Percentiles rank a stretch among this genome's conserved stretches.
Conservation (phyloP, 1,284 basidiomycete genomes). For the Mycosarcoma maydis region DNA sequence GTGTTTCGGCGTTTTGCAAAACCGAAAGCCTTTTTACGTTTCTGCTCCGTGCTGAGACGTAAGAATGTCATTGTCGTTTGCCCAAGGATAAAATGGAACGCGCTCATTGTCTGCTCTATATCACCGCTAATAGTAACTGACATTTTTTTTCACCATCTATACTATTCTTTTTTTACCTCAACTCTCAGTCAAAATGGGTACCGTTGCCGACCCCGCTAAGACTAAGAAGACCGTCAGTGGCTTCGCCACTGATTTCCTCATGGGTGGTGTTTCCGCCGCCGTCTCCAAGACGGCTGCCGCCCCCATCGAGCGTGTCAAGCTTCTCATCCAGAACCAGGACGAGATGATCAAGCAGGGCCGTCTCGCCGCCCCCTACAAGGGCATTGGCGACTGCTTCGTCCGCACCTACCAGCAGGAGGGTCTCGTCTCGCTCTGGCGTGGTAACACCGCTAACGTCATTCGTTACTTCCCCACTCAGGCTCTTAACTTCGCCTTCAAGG, state of each 20-base stretch:
- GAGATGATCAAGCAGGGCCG: slow-evolving; percentile 68
- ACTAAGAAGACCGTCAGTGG: slow-evolving; percentile 55
- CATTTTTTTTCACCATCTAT: no score
- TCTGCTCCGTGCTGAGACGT: no score
- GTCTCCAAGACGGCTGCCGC: slow-evolving; percentile 67
- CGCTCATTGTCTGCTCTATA: no score
- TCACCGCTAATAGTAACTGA: no score
- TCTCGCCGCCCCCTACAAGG: slow-evolving; percentile 66
- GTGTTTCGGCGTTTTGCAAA: no score
- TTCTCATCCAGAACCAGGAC: slow-evolving; percentile 68
- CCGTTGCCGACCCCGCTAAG: slow-evolving; percentile 59
- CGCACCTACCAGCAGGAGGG: slow-evolving; percentile 67
- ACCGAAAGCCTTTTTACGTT: no score
- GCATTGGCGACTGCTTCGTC: slow-evolving; percentile 67
- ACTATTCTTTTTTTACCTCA: no score
- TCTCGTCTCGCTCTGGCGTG: slow-evolving; percentile 66
- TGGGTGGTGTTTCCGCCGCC: slow-evolving; percentile 67
- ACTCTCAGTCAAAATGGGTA: slow-evolving; percentile 57
- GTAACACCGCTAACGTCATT: slow-evolving; percentile 68
- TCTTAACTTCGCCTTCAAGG: slow-evolving; percentile 67
- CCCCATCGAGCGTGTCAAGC: slow-evolving; percentile 68
- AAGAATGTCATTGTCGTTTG: no score
- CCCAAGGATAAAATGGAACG: no score
- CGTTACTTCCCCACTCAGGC: slow-evolving; percentile 68
- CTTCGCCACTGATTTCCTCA: slow-evolving; percentile 66